phyloP scores from a whole-genome alignment of 345 rosid species.

The Turnera subulata region DNA sequence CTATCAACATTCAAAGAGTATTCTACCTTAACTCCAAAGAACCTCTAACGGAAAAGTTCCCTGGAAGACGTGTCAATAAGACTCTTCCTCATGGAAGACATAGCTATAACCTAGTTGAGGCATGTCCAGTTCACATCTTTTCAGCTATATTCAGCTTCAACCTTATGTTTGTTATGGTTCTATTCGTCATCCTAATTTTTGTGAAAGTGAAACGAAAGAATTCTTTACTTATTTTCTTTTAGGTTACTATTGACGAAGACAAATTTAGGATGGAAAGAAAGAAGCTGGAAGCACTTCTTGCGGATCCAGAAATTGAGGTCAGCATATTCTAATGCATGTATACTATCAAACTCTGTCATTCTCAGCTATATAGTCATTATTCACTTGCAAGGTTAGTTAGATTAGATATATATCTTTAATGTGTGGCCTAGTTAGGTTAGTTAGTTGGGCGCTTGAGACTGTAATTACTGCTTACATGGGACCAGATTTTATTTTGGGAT shows the following conservation, averaged over 20 bases:
- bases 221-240: slow-evolving; percentile 5
- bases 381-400: too few species aligned
- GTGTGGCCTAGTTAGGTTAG: background rate
- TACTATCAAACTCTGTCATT: too few species aligned
- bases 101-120: slow-evolving; percentile 77
- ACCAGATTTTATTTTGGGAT: slow-evolving; percentile 7
- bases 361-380: too few species aligned
- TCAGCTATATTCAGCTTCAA: slow-evolving; percentile 1
- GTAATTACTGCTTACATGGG: too few species aligned
- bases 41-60: slow-evolving; percentile 54
- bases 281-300: slow-evolving; percentile 78
- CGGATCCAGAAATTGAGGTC: slow-evolving; percentile 95
- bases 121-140: slow-evolving; percentile 18
- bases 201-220: too few species aligned
- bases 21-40: slow-evolving; percentile 78
- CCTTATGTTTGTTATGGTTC: background rate
- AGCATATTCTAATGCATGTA: slow-evolving; percentile 13
- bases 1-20: slow-evolving; percentile 70
- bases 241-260: slow-evolving; percentile 69
- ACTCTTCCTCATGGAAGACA: slow-evolving; percentile 82
- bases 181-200: background rate
- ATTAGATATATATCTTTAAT: too few species aligned
- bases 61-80: slow-evolving; percentile 79
- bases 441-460: too few species aligned
- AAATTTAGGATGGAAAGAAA: slow-evolving; percentile 63